Base-by-base conservation (phyloP, 306 rosid species). In the Cucumis hystrix region DNA sequence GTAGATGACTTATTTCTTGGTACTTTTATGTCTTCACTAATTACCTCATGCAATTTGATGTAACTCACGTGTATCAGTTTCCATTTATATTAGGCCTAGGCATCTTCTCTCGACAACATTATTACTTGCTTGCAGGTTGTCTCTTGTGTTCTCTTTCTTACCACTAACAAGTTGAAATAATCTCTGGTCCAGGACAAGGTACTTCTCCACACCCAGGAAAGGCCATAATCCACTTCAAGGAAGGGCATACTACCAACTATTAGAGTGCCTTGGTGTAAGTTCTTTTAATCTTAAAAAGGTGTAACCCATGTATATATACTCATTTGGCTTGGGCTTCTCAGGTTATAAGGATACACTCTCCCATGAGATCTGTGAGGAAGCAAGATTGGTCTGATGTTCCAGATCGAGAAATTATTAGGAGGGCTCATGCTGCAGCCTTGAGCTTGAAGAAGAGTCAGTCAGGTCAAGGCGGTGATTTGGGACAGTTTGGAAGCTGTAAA, bases 201-300 rank as follows among this genome's bases (percentile, higher is more conserved):
- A 95, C 86, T 95, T 95, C 88, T 92, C 97, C 74, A 72, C 85
- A 57, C 98, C 98, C 57, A 92, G 92, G 88, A 88, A 92, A 83
- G 98, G 98, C 77, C 98, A 95, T 82, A 95, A 95, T 82, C 98
- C 98, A 80, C 98, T 95, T 87, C 98, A 95, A 83, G 98, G 98
- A 83, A 92, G 98, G 83, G 98, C 98, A 40, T 95, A 92, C 84
- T 95, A 95, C 84, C 98, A 95, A 80, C 97, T 95, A 78, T 80
- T 95, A 60, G 98, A 95, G 84, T 95, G 98, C 87, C 98, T 95
- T 79, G 98, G 98, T 77, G 98, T 95, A 95, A 83, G 81, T 78
- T 62, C 23, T 4, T 11, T 17, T 16, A 54, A 54, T 17, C 21
- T 15, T 2, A 33, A 33, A 63, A 30, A 3, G 43, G 69, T 16